Evolutionary conservation across 805 yeast genomes (phyloP).

Genomic region (Saccharomycopsis selenospora): DNA sequence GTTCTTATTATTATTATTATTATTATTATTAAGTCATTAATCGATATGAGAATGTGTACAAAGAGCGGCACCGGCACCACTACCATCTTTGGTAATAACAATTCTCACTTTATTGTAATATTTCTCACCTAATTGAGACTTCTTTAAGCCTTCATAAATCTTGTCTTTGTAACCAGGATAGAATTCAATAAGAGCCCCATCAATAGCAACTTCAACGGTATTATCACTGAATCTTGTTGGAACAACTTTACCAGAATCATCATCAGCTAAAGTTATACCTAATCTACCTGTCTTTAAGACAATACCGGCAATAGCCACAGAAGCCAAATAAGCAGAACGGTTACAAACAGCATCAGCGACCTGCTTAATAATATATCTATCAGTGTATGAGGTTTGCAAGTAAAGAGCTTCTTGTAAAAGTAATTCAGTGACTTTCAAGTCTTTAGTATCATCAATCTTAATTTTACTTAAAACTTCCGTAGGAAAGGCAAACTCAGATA

Average conservation of each 20-base stretch:
- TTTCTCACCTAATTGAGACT: slow-evolving; percentile 65
- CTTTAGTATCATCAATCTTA: slow-evolving; percentile 76
- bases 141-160: slow-evolving; percentile 69
- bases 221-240: slow-evolving; percentile 50
- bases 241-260: slow-evolving; percentile 32
- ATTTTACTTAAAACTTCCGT: slow-evolving; percentile 81
- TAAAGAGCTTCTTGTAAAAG: slow-evolving; percentile 59
- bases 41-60: slow-evolving; percentile 46
- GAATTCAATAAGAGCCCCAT: slow-evolving; percentile 89
- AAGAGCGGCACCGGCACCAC: slow-evolving; percentile 96
- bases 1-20: too few species aligned
- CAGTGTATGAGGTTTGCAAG: slow-evolving; percentile 61
- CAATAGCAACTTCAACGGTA: slow-evolving; percentile 83
- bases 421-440: slow-evolving; percentile 62
- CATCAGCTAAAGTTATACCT: slow-evolving; percentile 16
- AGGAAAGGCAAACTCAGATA: slow-evolving; percentile 70
- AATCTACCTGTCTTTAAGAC: slow-evolving; percentile 60
- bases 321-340: slow-evolving; percentile 85
- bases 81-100: slow-evolving; percentile 87
- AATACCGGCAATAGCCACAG: slow-evolving; percentile 85
- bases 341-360: slow-evolving; percentile 73
- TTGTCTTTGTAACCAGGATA: slow-evolving; percentile 84
- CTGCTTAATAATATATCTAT: slow-evolving; percentile 65
- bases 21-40: too few species aligned
- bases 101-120: slow-evolving; percentile 62